Conservation (phyloP, 805 yeast genomes). For the Saccharomycopsis sp. region DNA sequence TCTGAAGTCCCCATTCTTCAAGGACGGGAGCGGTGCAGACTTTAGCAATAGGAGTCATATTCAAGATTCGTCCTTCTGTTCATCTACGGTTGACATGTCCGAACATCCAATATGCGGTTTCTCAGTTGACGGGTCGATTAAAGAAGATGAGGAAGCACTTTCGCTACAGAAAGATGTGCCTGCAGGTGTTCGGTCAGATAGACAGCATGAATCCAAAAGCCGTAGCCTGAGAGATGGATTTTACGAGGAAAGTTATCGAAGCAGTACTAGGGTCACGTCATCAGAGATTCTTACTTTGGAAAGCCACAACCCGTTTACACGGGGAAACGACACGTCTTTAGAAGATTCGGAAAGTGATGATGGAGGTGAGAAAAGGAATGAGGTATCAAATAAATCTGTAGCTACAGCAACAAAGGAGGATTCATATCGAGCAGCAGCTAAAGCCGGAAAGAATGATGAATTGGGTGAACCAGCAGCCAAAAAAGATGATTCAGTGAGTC, state of each 20-base stretch:
- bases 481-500: no score
- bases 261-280: no score
- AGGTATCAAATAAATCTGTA: no score
- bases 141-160: not conserved
- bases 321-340: not conserved
- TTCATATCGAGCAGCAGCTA: no score
- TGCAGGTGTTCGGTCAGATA: no score
- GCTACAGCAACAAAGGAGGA: no score
- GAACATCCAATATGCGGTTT: not conserved
- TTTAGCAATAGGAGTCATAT: not conserved
- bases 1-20: not conserved
- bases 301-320: not conserved
- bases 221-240: not conserved
- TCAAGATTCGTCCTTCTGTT: not conserved
- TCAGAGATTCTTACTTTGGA: not conserved
- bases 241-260: not conserved
- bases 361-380: no score
- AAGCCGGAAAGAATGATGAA: no score
- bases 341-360: no score
- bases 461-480: no score
- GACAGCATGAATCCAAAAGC: not conserved
- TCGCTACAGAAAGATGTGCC: not conserved
- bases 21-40: no score
- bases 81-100: not conserved
- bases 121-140: not conserved